Evolutionary conservation across 371 early-diverging fungal species (phyloP), one percentile per base, ranked within the genome.

Genomic region (Haplosporangium sp.): DNA sequence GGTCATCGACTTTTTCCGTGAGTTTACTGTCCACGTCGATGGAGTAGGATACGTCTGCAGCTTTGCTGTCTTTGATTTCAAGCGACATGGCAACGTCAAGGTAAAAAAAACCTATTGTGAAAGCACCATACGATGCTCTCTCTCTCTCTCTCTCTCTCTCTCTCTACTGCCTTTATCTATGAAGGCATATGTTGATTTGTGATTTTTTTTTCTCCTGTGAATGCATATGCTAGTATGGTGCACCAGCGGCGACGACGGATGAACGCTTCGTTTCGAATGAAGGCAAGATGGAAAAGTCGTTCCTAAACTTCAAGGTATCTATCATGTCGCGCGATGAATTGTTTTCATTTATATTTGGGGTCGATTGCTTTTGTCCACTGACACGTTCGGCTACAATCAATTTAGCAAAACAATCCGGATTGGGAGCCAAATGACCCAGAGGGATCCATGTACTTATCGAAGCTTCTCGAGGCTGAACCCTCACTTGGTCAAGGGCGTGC

Each of bases 271-370:
- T 90, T 14, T 93, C 95, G 8, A 93, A 95, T 46, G 89, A 95
- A 53, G 97, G 95, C 42, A 99, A 99, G 82, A 96, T 99, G 98
- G 98, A 98, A 79, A 93, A 94, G 83, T 95, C 95, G 13, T 94
- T 99, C 69, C 53, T 99, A 61, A 94, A 93, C 63, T 99, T 99
- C 82, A 96, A 98, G 86, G 95, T 93, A 71, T 80, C 11, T 8
- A 12, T 7, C 41, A 5, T 18, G 11, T n/a, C 29, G 12, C 11
- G 12, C n/a, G n/a, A n/a, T n/a, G n/a, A n/a, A n/a, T n/a, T n/a
- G n/a, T n/a, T n/a, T n/a, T n/a, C n/a, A n/a, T n/a, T n/a, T n/a
- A n/a, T n/a, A n/a, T n/a, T n/a, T 21, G 13, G 5, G 40, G 47
- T 42, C 20, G 29, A 5, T 40, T 36, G 20, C 40, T 36, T 36